phyloP scores from a whole-genome alignment of 116 monocot genomes.

The Iris pallida region DNA sequence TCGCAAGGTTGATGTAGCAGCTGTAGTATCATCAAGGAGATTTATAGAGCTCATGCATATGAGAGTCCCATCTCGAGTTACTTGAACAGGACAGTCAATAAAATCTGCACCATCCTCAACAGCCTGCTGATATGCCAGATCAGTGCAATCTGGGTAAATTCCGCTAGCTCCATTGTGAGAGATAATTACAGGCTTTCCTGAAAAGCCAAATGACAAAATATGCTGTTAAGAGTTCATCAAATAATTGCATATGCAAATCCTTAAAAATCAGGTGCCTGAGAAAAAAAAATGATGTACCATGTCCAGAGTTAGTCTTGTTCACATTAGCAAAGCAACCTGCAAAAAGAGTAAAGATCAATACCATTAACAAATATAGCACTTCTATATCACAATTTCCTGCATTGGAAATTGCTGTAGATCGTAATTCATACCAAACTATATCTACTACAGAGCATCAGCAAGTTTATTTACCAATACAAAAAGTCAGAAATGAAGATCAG shows the following conservation, averaged over 20 bases:
- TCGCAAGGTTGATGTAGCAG: slow-evolving; percentile 27
- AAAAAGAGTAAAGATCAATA: slow-evolving; percentile 6
- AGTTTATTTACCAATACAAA: no score
- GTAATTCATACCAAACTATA: no score
- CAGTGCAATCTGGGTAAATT: slow-evolving; percentile 69
- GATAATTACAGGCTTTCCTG: slow-evolving; percentile 60
- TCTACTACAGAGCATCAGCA: no score
- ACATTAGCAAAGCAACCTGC: slow-evolving; percentile 58
- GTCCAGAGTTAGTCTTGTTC: slow-evolving; percentile 19
- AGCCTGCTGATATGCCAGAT: slow-evolving; percentile 79
- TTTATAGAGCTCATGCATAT: slow-evolving; percentile 77
- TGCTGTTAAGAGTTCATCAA: background rate
- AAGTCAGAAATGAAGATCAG: no score
- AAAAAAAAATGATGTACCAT: slow-evolving; percentile 25
- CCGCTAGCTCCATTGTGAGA: slow-evolving; percentile 88
- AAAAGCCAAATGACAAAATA: background rate
- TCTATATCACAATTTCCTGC: no score
- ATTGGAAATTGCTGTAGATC: background rate
- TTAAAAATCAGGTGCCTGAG: background rate
- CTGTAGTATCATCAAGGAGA: slow-evolving; percentile 53
- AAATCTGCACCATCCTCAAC: slow-evolving; percentile 67
- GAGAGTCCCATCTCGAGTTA: slow-evolving; percentile 66
- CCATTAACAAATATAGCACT: background rate
- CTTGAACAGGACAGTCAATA: slow-evolving; percentile 86
- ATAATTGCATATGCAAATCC: background rate